These are phyloP conservation scores for Phytophthora niederhauseri DNA, from an alignment of 352 stramenopile species.

Conservation along the genomic window DNA sequence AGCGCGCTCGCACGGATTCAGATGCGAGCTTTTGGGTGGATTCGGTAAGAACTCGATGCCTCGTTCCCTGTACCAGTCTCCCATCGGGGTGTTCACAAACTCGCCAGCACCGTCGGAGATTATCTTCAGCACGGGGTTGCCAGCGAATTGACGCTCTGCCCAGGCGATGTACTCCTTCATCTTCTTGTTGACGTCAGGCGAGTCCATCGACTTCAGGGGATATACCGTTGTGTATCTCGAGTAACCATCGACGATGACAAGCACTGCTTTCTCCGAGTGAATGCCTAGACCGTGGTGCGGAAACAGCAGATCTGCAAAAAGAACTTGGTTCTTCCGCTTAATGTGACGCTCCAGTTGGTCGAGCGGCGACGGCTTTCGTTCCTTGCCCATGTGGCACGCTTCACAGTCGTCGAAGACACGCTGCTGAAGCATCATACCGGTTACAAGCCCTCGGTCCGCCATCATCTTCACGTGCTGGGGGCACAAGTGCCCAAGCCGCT, in stretches of 20 bases:
- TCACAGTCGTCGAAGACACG: background rate
- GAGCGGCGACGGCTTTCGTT: background rate
- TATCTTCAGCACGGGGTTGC: background rate
- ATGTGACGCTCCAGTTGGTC: background rate
- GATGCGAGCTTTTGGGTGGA: background rate
- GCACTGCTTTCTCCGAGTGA: background rate
- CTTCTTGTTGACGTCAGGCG: background rate
- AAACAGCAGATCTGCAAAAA: background rate
- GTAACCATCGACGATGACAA: background rate
- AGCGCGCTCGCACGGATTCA: background rate
- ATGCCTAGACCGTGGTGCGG: background rate
- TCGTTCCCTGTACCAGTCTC: background rate
- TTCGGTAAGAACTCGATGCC: background rate
- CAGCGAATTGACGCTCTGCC: conserved; percentile 2
- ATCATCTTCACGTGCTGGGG: background rate
- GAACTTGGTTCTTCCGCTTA: background rate
- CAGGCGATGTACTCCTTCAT: conserved; percentile 10
- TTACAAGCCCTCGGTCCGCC: background rate
- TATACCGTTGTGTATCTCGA: background rate
- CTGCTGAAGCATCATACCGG: background rate
- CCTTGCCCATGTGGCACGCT: background rate
- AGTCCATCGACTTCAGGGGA: background rate
- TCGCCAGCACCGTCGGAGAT: background rate
- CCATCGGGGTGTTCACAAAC: background rate
- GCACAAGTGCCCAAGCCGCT: background rate